A percentile compares a stretch with the other conserved stretches of the same genome.
Evolutionary conservation across 495 filamentous ascomycete genomes (phyloP).

Genomic region (Staphylotrichum tortipilum): DNA sequence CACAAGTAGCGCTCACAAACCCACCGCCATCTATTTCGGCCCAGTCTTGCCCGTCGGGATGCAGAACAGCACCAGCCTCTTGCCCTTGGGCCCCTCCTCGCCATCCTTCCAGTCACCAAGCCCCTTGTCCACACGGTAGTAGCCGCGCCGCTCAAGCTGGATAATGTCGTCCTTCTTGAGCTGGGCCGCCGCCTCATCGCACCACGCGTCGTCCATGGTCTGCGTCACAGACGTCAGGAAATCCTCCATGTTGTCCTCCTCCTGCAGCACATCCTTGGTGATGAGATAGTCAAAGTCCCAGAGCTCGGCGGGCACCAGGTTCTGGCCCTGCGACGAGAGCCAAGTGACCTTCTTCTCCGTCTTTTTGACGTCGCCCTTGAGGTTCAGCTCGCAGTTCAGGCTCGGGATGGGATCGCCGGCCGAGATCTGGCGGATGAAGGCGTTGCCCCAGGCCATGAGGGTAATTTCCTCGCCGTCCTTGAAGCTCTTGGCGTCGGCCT

Average conservation of each 20-base stretch:
- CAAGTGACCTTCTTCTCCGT: slow-evolving; percentile 96
- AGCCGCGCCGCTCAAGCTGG: slow-evolving; percentile 90
- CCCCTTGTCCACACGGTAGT: slow-evolving; percentile 68
- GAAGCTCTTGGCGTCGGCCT: slow-evolving; percentile 75
- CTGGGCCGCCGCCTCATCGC: slow-evolving; percentile 69
- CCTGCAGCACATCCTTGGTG: slow-evolving; percentile 80
- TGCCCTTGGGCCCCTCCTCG: slow-evolving; percentile 39
- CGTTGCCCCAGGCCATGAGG: slow-evolving; percentile 94
- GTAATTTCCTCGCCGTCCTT: slow-evolving; percentile 85
- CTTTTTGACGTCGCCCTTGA: slow-evolving; percentile 81
- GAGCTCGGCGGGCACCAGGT: slow-evolving; percentile 70
- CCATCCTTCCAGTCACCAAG: slow-evolving; percentile 34
- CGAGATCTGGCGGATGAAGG: slow-evolving; percentile 58
- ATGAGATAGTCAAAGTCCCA: slow-evolving; percentile 89
- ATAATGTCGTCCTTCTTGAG: slow-evolving; percentile 79
- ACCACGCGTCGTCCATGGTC: slow-evolving; percentile 63
- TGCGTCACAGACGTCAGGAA: slow-evolving; percentile 70
- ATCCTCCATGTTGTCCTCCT: slow-evolving; percentile 73
- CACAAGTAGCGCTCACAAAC: no score
- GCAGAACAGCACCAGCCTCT: slow-evolving; percentile 64
- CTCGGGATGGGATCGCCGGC: slow-evolving; percentile 50
- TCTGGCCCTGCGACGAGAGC: slow-evolving; percentile 66
- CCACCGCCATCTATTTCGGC: slow-evolving; percentile 18
- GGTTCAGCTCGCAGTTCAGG: slow-evolving; percentile 70
- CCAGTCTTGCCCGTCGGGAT: slow-evolving; percentile 55